Evolutionary conservation across 768 basidiomycete species (phyloP).

Genomic region (Lyophyllum semitale): DNA sequence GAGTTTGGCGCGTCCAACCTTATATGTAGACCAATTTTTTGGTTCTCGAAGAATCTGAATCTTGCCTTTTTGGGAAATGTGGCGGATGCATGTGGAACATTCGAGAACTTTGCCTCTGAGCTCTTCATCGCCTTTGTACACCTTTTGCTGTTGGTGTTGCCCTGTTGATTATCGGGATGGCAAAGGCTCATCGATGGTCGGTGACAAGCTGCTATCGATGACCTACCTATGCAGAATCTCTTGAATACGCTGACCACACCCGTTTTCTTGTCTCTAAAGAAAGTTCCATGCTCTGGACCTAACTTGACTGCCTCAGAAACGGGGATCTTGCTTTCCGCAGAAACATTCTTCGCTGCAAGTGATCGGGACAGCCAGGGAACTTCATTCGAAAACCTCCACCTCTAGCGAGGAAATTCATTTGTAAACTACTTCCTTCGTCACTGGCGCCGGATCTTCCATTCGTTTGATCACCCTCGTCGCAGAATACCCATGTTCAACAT

Average conservation of each 20-base stretch:
- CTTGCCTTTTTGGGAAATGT: slow-evolving; percentile 42
- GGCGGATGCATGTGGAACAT: slow-evolving; percentile 36
- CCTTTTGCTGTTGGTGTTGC: neutral
- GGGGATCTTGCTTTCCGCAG: neutral
- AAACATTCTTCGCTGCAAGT: too few relatives aligned
- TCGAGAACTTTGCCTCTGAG: slow-evolving; percentile 34
- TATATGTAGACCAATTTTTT: slow-evolving; percentile 41
- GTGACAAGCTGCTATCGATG: neutral
- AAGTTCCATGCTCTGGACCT: neutral
- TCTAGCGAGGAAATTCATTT: neutral
- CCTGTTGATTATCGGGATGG: neutral
- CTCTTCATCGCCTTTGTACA: neutral
- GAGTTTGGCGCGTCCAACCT: slow-evolving; percentile 22
- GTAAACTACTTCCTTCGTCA: neutral
- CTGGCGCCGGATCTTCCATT: neutral
- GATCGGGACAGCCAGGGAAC: neutral
- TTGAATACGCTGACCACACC: neutral
- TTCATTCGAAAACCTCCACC: neutral
- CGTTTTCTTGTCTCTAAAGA: neutral
- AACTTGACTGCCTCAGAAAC: neutral
- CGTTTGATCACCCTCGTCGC: neutral
- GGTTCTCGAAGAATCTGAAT: slow-evolving; percentile 53
- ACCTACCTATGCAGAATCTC: neutral
- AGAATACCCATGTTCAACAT: neutral
- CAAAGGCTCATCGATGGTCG: neutral